These are phyloP conservation scores for Solanum chacoense DNA, from an alignment of 305 asterid species.

Conservation along the genomic window DNA sequence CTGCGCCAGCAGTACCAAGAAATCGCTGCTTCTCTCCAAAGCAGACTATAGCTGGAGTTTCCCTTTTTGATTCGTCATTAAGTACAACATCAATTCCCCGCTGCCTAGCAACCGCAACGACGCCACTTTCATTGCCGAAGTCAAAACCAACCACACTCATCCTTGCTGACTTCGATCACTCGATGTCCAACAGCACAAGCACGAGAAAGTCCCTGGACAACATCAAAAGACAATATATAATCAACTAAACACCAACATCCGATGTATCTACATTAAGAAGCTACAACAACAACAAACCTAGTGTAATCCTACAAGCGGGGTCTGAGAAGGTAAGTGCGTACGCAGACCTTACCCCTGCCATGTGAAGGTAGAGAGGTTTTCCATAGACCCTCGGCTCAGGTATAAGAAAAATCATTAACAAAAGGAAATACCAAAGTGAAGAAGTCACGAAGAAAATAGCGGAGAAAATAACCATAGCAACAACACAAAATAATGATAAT, in stretches of 20 bases:
- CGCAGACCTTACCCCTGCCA: not conserved
- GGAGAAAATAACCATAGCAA: not conserved
- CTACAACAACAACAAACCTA: not conserved
- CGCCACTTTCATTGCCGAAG: conserved; percentile 80
- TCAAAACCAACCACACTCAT: conserved; percentile 99
- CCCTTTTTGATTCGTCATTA: conserved; percentile 89
- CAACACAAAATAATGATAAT: not conserved
- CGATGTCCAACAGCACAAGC: not conserved
- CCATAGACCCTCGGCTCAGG: not conserved
- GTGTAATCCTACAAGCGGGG: not conserved
- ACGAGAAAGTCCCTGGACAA: not conserved
- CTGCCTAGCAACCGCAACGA: conserved; percentile 90
- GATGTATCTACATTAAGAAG: not conserved
- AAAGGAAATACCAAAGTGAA: not conserved
- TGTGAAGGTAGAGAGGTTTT: not conserved
- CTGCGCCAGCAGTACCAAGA: conserved; percentile 96
- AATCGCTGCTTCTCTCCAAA: conserved; percentile 93
- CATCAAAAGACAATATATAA: not conserved
- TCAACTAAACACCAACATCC: not conserved
- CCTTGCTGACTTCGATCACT: conserved; percentile 15
- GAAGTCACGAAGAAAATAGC: not conserved
- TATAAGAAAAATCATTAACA: not conserved
- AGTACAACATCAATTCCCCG: conserved; percentile 94
- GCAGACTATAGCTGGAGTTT: conserved; percentile 84
- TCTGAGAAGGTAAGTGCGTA: not conserved